These are phyloP conservation scores for Neocatenulostroma microsporum DNA, from an alignment of 2,329 filamentous ascomycete species.

Conservation along the genomic window DNA sequence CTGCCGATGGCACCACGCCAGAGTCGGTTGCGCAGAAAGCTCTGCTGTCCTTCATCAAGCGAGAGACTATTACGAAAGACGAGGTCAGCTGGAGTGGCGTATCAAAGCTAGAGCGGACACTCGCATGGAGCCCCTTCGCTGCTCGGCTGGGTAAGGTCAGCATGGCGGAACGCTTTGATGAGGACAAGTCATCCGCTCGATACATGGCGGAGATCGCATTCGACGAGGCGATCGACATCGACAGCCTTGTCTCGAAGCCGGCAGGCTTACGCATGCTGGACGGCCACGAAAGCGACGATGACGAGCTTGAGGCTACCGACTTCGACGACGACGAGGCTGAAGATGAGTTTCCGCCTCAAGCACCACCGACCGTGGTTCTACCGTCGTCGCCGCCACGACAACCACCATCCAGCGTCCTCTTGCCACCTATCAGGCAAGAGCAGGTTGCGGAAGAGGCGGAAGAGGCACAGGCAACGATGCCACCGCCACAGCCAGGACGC, in stretches of 20 bases:
- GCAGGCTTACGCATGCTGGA: slow-evolving; percentile 42
- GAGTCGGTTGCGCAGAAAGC: slow-evolving; percentile 25
- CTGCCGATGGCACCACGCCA: background rate
- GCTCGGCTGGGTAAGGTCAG: slow-evolving; percentile 31
- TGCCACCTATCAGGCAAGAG: no score
- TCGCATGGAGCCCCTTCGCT: slow-evolving; percentile 45
- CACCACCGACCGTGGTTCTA: background rate
- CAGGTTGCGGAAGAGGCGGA: no score
- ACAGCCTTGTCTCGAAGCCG: slow-evolving; percentile 41
- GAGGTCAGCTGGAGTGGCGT: slow-evolving; percentile 34
- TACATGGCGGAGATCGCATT: slow-evolving; percentile 30
- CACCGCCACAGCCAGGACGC: slow-evolving; percentile 1
- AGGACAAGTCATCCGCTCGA: slow-evolving; percentile 31
- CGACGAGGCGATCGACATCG: slow-evolving; percentile 33
- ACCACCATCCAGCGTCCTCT: no score
- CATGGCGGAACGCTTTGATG: slow-evolving; percentile 34
- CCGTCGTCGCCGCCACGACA: no score
- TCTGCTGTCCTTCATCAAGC: slow-evolving; percentile 18
- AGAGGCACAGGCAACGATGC: no score
- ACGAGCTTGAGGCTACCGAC: slow-evolving; percentile 25
- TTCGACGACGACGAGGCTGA: slow-evolving; percentile 6
- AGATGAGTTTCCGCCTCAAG: slow-evolving; percentile 6
- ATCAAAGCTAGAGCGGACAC: slow-evolving; percentile 31
- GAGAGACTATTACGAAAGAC: slow-evolving; percentile 22
- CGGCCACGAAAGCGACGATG: slow-evolving; percentile 28